These are phyloP conservation scores for Heliamphora pulchella DNA, from an alignment of 179 eudicot species.

Conservation along the genomic window DNA sequence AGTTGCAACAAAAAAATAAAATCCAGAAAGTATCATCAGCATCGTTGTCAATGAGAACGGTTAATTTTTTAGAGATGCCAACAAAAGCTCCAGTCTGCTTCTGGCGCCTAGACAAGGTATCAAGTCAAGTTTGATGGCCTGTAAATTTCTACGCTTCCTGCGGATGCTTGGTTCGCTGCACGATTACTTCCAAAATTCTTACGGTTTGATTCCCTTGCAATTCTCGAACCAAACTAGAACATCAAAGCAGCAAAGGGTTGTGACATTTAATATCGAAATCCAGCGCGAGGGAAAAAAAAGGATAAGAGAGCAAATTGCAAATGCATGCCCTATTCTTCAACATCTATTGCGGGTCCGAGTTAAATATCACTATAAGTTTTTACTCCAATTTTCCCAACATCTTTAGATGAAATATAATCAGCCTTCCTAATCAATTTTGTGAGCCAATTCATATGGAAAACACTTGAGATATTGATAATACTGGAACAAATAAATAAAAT, in stretches of 20 bases:
- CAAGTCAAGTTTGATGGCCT: conserved; percentile 13
- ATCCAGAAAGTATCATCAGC: neutral
- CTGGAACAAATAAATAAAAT: no score
- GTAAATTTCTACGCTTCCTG: conserved; percentile 61
- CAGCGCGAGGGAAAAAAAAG: neutral
- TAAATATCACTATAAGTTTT: no score
- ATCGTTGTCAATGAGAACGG: neutral
- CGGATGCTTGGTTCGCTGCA: conserved; percentile 92
- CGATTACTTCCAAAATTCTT: conserved; percentile 94
- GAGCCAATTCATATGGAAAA: neutral
- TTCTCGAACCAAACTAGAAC: conserved; percentile 84
- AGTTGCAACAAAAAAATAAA: neutral
- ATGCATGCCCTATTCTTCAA: neutral
- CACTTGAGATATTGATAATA: neutral
- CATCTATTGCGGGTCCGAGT: neutral
- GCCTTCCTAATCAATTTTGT: no score
- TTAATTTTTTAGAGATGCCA: neutral
- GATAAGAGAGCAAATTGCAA: neutral
- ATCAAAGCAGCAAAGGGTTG: neutral
- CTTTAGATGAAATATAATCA: no score
- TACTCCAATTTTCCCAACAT: no score
- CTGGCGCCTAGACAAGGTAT: neutral
- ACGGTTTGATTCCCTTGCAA: conserved; percentile 89
- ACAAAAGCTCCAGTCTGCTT: neutral
- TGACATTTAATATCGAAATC: neutral